phyloP scores from a whole-genome alignment of 768 basidiomycete genomes.

The Hericium alpestre region DNA sequence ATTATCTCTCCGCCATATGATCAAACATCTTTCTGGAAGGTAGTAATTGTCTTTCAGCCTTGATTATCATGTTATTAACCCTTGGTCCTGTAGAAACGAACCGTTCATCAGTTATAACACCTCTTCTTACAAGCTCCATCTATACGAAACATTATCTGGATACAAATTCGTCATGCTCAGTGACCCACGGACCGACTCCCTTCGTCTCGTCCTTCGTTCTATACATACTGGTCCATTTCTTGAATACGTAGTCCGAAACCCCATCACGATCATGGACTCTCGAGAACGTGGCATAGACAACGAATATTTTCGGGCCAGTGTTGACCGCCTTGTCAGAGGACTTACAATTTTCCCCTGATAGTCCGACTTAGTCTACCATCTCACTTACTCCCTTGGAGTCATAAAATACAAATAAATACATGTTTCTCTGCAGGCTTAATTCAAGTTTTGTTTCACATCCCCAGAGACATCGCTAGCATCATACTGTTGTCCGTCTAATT shows the following conservation, averaged over 20 bases:
- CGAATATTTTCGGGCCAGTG: conserved; percentile 75
- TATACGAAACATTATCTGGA: conserved; percentile 83
- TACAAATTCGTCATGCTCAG: conserved; percentile 95
- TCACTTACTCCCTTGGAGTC: too few relatives aligned
- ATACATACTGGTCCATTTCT: conserved; percentile 91
- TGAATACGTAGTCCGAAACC: conserved; percentile 90
- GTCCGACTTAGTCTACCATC: not conserved
- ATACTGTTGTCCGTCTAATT: conserved; percentile 25
- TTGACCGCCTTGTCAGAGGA: conserved; percentile 66
- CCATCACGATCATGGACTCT: conserved; percentile 76
- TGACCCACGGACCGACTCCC: conserved; percentile 74
- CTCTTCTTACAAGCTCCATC: conserved; percentile 84
- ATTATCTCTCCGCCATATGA: conserved; percentile 84
- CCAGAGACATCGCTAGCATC: not conserved
- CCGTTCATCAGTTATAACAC: conserved; percentile 86
- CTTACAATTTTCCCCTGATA: conserved; percentile 32
- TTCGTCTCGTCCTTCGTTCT: conserved; percentile 75
- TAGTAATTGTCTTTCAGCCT: conserved; percentile 22
- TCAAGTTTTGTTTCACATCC: too few relatives aligned
- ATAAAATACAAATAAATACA: not conserved
- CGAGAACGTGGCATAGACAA: conserved; percentile 82
- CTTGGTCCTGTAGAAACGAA: conserved; percentile 55
- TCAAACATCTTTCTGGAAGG: conserved; percentile 88
- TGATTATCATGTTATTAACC: not conserved
- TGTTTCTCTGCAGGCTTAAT: too few relatives aligned